Evolutionary conservation across 257 asterid species (phyloP), one percentile per base, ranked within the genome.

Genomic region (Eustoma russellianum): DNA sequence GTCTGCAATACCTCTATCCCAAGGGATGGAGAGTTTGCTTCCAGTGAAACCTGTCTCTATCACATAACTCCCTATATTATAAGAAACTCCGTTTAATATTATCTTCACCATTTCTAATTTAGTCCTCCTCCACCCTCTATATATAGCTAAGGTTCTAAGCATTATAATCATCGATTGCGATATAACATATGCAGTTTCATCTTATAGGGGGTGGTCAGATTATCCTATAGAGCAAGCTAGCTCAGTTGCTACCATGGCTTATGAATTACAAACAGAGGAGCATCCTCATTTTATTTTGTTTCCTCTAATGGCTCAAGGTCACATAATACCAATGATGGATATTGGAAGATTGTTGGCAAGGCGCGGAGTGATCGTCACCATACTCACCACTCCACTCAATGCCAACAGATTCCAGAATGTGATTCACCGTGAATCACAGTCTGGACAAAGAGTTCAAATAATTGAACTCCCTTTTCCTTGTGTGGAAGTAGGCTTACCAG

Each of bases 301-400:
- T 63, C 91, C 91, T 15, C 69, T 73, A 49, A 68, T 82, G 79
- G 74, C 86, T 17, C 83, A 69, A 33, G 79, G 86, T 48, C 91
- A 82, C 64, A 57, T 65, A 50, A 76, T 78, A 6, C 83, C 90
- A n/a, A 66, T 81, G 73, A 46, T 63, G 0, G 82, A 78, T 28
- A 66, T 79, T 7, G 76, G 71, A 0, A 60, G 72, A 51, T 48
- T 81, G 30, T 66, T 73, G 13, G 83, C 81, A 6, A 46, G 62
- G 8, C 77, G 64, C 0, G 79, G 80, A 5, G 48, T 66, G 5
- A 48, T 7, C 1, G 66, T 82, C 52, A 67, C 91, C 30, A 71
- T 82, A 30, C 18, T 76, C 33, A 61, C 73, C 28, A 78, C 86
- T 11, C 80, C 82, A 17, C 56, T 53, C 35, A 79, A 77, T 52